A percentile compares a stretch with the other conserved stretches of the same genome.
phyloP scores from a whole-genome alignment of 208 protist species.

The Acanthamoeba lenticulata region DNA sequence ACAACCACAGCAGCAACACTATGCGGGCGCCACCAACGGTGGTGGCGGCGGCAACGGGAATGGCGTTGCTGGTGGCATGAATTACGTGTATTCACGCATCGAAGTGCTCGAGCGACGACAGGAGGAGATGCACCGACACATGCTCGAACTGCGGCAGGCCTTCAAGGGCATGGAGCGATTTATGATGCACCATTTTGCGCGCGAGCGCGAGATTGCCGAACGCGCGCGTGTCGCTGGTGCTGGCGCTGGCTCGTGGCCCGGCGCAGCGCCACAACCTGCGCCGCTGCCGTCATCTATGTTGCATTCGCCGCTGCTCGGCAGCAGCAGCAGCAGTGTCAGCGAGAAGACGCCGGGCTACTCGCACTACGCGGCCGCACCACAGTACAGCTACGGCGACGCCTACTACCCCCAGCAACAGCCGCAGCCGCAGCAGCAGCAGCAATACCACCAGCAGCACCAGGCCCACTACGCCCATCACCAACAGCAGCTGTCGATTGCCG shows the following conservation, averaged over 20 bases:
- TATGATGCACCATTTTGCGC: slow-evolving; percentile 23
- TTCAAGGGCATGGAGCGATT: slow-evolving; percentile 32
- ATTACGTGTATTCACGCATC: slow-evolving; percentile 41
- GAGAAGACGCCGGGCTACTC: background rate
- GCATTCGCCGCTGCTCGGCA: background rate
- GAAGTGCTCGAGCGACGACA: slow-evolving; percentile 31
- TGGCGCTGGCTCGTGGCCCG: too few relatives aligned
- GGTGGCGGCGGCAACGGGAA: background rate
- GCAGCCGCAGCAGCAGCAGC: background rate
- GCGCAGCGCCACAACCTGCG: background rate
- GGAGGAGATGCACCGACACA: slow-evolving; percentile 40
- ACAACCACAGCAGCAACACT: too few relatives aligned
- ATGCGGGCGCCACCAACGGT: too few relatives aligned
- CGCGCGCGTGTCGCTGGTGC: background rate
- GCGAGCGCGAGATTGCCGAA: slow-evolving; percentile 21
- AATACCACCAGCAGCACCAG: too few relatives aligned
- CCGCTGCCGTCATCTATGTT: background rate
- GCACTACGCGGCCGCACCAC: background rate
- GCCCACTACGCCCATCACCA: background rate
- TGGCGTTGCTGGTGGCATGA: background rate
- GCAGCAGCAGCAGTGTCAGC: background rate
- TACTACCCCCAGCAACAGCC: background rate
- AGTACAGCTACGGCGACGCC: background rate
- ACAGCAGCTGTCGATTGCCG: too few relatives aligned
- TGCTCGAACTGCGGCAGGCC: slow-evolving; percentile 33